Percentiles rank a stretch among this genome's conserved stretches.
Conservation (phyloP, 1,284 basidiomycete species). For the Naganishia albida region DNA sequence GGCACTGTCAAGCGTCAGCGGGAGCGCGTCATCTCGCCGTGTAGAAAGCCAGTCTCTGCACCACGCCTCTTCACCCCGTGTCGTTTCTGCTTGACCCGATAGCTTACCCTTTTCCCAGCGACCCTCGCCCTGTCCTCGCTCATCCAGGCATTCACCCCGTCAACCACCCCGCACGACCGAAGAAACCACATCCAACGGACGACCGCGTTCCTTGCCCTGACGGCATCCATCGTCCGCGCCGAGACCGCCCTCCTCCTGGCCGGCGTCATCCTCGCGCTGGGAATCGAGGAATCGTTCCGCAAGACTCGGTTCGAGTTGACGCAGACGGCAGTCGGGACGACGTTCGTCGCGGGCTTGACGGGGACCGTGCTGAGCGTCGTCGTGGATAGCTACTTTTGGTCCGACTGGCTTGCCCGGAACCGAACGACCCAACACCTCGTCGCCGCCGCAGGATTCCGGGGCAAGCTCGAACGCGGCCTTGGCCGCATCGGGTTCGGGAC, state of each 20-base stretch:
- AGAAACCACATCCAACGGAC: constrained; percentile 32
- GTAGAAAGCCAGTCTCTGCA: too few relatives aligned
- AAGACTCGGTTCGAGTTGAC: constrained; percentile 41
- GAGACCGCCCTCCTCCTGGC: constrained; percentile 72
- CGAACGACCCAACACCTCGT: not conserved
- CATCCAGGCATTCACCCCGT: not conserved
- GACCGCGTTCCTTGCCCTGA: constrained; percentile 63
- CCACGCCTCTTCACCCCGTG: too few relatives aligned
- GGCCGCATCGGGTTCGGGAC: constrained; percentile 14
- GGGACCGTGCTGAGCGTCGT: constrained; percentile 62
- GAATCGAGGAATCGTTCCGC: constrained; percentile 57
- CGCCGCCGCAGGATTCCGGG: not conserved
- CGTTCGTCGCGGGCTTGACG: constrained; percentile 59
- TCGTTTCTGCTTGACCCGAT: not conserved
- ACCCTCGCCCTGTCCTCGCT: constrained; percentile 7
- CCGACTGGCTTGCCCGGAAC: constrained; percentile 39
- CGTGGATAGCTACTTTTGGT: constrained; percentile 89
- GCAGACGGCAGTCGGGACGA: constrained; percentile 55
- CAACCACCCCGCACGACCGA: constrained; percentile 29
- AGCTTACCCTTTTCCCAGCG: not conserved
- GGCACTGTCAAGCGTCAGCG: too few relatives aligned
- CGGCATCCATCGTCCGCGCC: constrained; percentile 74
- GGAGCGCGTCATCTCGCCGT: too few relatives aligned
- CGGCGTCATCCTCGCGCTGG: constrained; percentile 64
- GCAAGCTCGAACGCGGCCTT: not conserved